A percentile compares a stretch with the other conserved stretches of the same genome.
These are phyloP conservation scores for Tubosaeta sp. DNA, from an alignment of 768 basidiomycete genomes.

Conservation along the genomic window DNA sequence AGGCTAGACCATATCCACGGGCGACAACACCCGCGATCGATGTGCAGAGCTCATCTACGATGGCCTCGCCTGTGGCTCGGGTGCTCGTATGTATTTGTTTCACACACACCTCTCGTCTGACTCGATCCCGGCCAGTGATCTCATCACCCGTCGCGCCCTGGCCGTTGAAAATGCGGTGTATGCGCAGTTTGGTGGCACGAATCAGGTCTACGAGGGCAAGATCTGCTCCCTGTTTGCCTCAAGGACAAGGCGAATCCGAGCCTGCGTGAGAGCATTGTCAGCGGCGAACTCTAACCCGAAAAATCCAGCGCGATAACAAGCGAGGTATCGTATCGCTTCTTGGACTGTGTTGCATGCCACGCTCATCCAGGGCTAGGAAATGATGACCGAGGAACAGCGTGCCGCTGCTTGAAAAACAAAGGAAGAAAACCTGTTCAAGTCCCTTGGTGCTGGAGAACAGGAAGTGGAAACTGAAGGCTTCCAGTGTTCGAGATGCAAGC, in stretches of 20 bases:
- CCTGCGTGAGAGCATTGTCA: constrained; percentile 79
- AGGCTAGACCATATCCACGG: constrained; percentile 49
- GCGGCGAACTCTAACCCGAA: constrained; percentile 68
- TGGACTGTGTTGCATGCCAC: not conserved
- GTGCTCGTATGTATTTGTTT: constrained; percentile 64
- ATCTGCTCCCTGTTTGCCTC: constrained; percentile 82
- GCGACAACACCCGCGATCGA: constrained; percentile 78
- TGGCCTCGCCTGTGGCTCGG: constrained; percentile 80
- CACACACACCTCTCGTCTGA: constrained; percentile 5
- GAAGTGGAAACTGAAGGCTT: constrained; percentile 97
- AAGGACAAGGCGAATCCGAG: constrained; percentile 94
- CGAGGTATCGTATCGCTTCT: constrained; percentile 44
- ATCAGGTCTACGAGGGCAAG: constrained; percentile 61
- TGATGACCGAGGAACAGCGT: constrained; percentile 92
- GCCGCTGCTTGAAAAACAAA: constrained; percentile 78
- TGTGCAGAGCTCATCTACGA: constrained; percentile 91
- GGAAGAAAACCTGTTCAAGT: constrained; percentile 85
- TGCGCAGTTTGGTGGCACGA: constrained; percentile 40
- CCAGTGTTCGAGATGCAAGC: constrained; percentile 94
- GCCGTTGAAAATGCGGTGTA: constrained; percentile 69
- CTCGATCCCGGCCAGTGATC: constrained; percentile 52
- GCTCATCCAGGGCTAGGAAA: constrained; percentile 54
- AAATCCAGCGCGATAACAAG: constrained; percentile 79
- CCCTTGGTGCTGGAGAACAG: constrained; percentile 83
- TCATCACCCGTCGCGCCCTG: constrained; percentile 61